Base-by-base conservation (phyloP, 2,329 filamentous ascomycete species). In the Phyllosticta citriasiana region DNA sequence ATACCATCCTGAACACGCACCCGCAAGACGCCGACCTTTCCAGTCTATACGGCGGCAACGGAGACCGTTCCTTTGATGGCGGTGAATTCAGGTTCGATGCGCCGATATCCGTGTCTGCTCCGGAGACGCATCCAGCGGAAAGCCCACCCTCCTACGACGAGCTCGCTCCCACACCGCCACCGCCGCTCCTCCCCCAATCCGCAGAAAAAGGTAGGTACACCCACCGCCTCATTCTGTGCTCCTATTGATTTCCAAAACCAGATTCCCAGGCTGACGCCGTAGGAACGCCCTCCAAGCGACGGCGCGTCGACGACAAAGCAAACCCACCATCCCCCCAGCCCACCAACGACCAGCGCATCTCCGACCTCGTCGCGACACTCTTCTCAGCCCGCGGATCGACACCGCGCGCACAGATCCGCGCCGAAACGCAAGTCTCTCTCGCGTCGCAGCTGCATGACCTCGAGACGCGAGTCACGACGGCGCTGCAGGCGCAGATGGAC, bases 131-230 rank as follows among this genome's bases (percentile, higher is more conserved):
- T 12, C 40, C 56, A 12, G 40, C 40, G 2, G 56, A 57, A 8
- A 57, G 56, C 40, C 56, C 56, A 25, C 56, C 56, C 14, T 57
- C 56, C 24, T 57, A 57, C 16, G 56, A 57, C 10, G 56, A 57
- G 16, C 56, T 57, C 19, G 56, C 56, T 14, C 56, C 30, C 30
- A 30, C 55, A 7, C 55, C 56, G 24, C 56, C 40, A 2, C 40
- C 40, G 16, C 35, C 16, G 30, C 24, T 24, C 4, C n/a, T 24
- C 4, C n/a, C 27, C 30, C 12, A 22, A 27, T 19, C 3, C 3
- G 27, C 10, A 16, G n/a, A 53, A 22, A 53, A 53, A 24, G 22
- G 52, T 27, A 8, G 8, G 52, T 19, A 4, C 2, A n/a, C n/a
- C 12, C 12, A 5, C 40, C n/a, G 7, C 16, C 12, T 47, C 16